Percentiles rank a stretch among this genome's conserved stretches.
These are phyloP conservation scores for Pyrus hybrid DNA, from an alignment of 331 rosid genomes.

Conservation along the genomic window DNA sequence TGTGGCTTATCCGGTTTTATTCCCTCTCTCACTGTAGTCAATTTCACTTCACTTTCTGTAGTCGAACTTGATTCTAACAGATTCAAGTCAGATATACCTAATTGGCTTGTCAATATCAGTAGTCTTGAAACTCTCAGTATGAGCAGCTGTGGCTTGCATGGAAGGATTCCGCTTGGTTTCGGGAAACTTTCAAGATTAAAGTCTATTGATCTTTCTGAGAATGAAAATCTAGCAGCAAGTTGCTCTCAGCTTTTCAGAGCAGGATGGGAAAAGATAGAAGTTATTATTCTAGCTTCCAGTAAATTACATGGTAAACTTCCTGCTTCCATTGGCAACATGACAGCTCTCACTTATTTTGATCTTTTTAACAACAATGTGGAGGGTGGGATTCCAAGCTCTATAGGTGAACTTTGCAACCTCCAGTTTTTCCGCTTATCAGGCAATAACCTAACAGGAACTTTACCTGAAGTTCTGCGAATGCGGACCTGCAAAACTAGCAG, in stretches of 20 bases:
- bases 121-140: slow-evolving; percentile 20
- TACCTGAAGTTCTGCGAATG: slow-evolving; percentile 23
- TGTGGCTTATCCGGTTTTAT: slow-evolving; percentile 9
- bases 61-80: slow-evolving; percentile 14
- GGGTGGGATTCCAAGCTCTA: slow-evolving; percentile 37
- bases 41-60: slow-evolving; percentile 33
- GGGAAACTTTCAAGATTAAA: slow-evolving; percentile 21
- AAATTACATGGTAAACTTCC: slow-evolving; percentile 28
- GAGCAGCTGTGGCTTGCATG: slow-evolving; percentile 1
- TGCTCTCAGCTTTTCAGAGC: slow-evolving; percentile 26
- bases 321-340: slow-evolving; percentile 30
- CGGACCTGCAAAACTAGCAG: background rate
- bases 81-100: slow-evolving; percentile 24
- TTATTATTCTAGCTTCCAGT: background rate
- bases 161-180: slow-evolving; percentile 43
- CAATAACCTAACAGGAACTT: slow-evolving; percentile 21
- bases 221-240: slow-evolving; percentile 19
- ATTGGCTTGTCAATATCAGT: slow-evolving; percentile 38
- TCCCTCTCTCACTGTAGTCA: slow-evolving; percentile 11
- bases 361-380: background rate
- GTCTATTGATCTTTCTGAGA: background rate
- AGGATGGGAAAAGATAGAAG: slow-evolving; percentile 27
- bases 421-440: background rate
- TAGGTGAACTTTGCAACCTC: slow-evolving; percentile 23
- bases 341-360: slow-evolving; percentile 20